Percentiles rank a stretch among this genome's conserved stretches.
These are phyloP conservation scores for Xylaria sp. DNA, from an alignment of 2,329 filamentous ascomycete genomes.

Conservation along the genomic window DNA sequence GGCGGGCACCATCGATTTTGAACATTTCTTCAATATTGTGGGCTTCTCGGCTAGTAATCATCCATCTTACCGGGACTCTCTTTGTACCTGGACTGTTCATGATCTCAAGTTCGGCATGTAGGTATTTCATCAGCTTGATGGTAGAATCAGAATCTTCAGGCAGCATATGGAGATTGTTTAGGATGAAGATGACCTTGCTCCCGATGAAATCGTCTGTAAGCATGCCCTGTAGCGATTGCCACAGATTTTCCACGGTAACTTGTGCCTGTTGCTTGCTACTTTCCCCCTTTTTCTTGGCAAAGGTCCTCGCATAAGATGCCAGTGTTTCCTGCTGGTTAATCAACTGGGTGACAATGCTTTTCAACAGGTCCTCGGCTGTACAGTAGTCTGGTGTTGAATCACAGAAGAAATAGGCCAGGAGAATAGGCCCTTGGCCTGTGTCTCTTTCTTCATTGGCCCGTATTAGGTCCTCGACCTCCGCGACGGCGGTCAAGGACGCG, in stretches of 20 bases:
- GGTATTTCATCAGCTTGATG: slow-evolving; percentile 40
- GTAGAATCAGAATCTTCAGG: slow-evolving; percentile 41
- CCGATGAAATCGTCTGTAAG: slow-evolving; percentile 42
- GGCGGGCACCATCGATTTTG: slow-evolving; percentile 33
- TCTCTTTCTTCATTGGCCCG: slow-evolving; percentile 25
- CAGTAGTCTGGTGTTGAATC: slow-evolving; percentile 42
- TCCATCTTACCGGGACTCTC: slow-evolving; percentile 40
- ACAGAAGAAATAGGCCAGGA: slow-evolving; percentile 47
- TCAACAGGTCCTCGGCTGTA: slow-evolving; percentile 45
- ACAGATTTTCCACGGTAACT: slow-evolving; percentile 42
- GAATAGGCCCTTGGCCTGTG: slow-evolving; percentile 31
- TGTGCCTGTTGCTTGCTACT: slow-evolving; percentile 35
- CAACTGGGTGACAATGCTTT: slow-evolving; percentile 44
- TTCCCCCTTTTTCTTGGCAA: slow-evolving; percentile 37
- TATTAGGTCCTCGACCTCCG: slow-evolving; percentile 39
- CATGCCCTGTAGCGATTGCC: slow-evolving; percentile 47
- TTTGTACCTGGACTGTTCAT: slow-evolving; percentile 28
- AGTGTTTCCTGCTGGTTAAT: slow-evolving; percentile 39
- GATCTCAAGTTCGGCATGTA: slow-evolving; percentile 35
- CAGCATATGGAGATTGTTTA: slow-evolving; percentile 46
- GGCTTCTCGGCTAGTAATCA: slow-evolving; percentile 44
- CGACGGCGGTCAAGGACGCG: slow-evolving; percentile 42
- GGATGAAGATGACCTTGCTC: slow-evolving; percentile 43
- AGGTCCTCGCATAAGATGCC: slow-evolving; percentile 42
- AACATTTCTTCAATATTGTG: slow-evolving; percentile 39